Base-by-base conservation (phyloP, 2,329 filamentous ascomycete species). In the Botrytis paeoniae region DNA sequence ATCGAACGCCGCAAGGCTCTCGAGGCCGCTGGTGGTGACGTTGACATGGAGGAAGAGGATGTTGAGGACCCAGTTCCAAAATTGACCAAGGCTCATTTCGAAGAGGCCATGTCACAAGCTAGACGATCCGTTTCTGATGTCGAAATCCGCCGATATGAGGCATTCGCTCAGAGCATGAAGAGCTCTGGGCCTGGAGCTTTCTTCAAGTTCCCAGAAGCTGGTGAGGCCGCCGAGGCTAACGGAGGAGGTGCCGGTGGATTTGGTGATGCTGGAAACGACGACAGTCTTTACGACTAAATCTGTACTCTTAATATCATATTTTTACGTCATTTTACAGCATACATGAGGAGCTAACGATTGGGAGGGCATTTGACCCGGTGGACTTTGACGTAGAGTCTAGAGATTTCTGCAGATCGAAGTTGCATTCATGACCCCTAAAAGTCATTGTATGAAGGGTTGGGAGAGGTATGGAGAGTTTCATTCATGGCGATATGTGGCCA, bases 121-220 rank as follows among this genome's bases (percentile, higher is more conserved):
- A 92, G 96, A 83, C 91, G 93, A 82, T 98, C 96, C 41, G 96
- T 99, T 78, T 95, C 90, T 73, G 96, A 99, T 78, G 95, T 98
- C 35, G 96, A 99, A 88, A 97, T 99, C 80, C 93, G 96, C 81
- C 92, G 95, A 75, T 99, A 99, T 85, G 96, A 99, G 88, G 95
- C 96, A 7, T 99, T 99, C 80, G 93, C 95, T 59, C 95, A 98
- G 86, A 95, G 95, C 83, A 97, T 99, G 94, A 99, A 99, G 93
- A 97, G 97, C 83, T 91, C 93, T 74, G 95, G 94, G 69, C 95
- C 95, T 57, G 95, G 95, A 80, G 94, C 93, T 79, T 98, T 96
- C 89, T 99, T 99, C 93, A 95, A 97, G 84, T 99, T 99, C 91
- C 95, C 93, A 45, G 83, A 84, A 75, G 85, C 88, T 22, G 89